These are phyloP conservation scores for Talaromyces trachyspermus DNA, from an alignment of 495 filamentous ascomycete genomes.

Conservation along the genomic window DNA sequence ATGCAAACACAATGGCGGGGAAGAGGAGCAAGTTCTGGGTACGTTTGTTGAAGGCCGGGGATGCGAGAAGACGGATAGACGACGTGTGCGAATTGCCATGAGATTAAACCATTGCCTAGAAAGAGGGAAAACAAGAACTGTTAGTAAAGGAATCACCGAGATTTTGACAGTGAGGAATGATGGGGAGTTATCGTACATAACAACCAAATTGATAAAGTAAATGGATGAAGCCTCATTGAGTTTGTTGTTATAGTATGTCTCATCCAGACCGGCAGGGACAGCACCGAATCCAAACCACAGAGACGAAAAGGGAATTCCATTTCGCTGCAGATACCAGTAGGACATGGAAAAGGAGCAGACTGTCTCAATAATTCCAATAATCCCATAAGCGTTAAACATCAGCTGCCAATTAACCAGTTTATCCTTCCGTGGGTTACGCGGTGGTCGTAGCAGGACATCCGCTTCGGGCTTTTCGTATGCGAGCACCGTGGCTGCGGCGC, in stretches of 20 bases:
- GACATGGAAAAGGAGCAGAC: constrained; percentile 43
- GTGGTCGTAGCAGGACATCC: constrained; percentile 57
- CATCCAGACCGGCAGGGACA: constrained; percentile 35
- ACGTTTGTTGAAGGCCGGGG: constrained; percentile 38
- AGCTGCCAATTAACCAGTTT: constrained; percentile 46
- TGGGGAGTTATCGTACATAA: constrained; percentile 40
- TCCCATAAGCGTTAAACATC: constrained; percentile 44
- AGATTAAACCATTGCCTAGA: constrained; percentile 47
- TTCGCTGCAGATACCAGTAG: constrained; percentile 42
- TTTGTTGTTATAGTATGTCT: constrained; percentile 37
- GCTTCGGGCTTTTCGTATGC: constrained; percentile 66
- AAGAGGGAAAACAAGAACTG: no score
- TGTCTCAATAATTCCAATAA: constrained; percentile 43
- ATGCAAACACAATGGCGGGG: constrained; percentile 30
- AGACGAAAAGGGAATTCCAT: constrained; percentile 34
- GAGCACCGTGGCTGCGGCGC: constrained; percentile 52
- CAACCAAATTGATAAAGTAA: constrained; percentile 68
- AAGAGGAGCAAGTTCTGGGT: constrained; percentile 45
- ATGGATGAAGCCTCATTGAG: constrained; percentile 51
- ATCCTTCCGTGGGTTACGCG: constrained; percentile 55
- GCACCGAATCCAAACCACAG: constrained; percentile 42
- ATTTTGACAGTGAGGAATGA: background rate
- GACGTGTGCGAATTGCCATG: constrained; percentile 41
- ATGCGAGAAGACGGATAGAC: constrained; percentile 42
- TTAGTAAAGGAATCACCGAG: constrained; percentile 22